Evolutionary conservation across 1,284 basidiomycete species (phyloP).

Genomic region (Cutaneotrichosporon cutaneum): DNA sequence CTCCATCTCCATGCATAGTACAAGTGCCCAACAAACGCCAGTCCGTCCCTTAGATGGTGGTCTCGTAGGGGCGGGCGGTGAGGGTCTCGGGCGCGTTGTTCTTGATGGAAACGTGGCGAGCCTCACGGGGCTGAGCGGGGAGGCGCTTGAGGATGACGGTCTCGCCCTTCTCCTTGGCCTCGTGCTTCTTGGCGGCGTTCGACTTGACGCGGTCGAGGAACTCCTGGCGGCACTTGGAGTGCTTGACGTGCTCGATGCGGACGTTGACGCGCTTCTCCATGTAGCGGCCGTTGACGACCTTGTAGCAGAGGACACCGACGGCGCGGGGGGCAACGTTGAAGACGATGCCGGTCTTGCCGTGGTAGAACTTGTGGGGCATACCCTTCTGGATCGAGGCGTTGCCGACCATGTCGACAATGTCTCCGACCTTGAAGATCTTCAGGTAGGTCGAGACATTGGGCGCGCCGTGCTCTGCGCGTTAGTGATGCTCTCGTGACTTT

Average conservation of each 20-base stretch:
- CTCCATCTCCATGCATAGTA: conserved; percentile 40
- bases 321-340: conserved; percentile 96
- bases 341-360: conserved; percentile 80
- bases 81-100: conserved; percentile 92
- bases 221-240: conserved; percentile 98
- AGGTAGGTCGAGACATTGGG: conserved; percentile 92
- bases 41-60: conserved; percentile 49
- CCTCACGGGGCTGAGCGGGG: conserved; percentile 78
- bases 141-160: conserved; percentile 82
- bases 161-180: conserved; percentile 88
- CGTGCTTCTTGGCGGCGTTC: conserved; percentile 82
- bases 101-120: conserved; percentile 69
- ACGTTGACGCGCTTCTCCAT: conserved; percentile 99
- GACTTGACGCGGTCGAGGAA: conserved; percentile 95
- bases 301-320: conserved; percentile 97
- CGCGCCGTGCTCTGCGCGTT: conserved; percentile 74
- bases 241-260: conserved; percentile 94
- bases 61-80: conserved; percentile 72
- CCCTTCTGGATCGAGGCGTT: conserved; percentile 99
- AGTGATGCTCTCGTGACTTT: conserved; percentile 3
- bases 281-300: conserved; percentile 98
- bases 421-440: conserved; percentile 88
- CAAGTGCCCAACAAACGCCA: conserved; percentile 33
- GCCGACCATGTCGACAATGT: conserved; percentile 99
- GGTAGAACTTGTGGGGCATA: conserved; percentile 93